Evolutionary conservation across 2,329 filamentous ascomycete species (phyloP), one percentile per base, ranked within the genome.

Genomic region (Alternaria sp.): DNA sequence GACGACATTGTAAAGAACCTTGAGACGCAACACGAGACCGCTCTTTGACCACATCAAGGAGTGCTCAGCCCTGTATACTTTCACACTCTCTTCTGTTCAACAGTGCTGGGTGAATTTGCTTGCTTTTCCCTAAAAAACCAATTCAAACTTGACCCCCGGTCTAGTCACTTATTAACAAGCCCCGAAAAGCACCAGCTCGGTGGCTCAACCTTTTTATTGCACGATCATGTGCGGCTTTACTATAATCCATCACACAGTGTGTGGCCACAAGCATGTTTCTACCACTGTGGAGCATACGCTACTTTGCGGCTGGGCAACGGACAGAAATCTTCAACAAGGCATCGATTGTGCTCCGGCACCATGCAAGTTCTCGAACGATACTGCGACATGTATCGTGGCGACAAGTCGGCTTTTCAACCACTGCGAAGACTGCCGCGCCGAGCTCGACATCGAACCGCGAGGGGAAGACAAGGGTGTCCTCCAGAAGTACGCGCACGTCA

Each of bases 181-280:
- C 11, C 9, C 20, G 20, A 28, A n/a, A 47, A 47, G 18, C 30
- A 51, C 32, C 8, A 52, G 24, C 24, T 18, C 20, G 2, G 12
- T 14, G 11, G 11, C n/a, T 32, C 20, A 38, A 42, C 24, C 34
- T n/a, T 5, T 7, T 1, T 39, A 28, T 38, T 5, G n/a, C 18
- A 14, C 38, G 20, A 52, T 14, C 18, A 52, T 52, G 49, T 52
- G 49, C 8, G 38, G 49, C n/a, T 52, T 30, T 20, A n/a, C 49
- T 12, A 38, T 30, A 14, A 4, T 52, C 1, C 12, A 8, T 7
- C 36, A 52, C 49, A 52, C 20, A 16, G 48, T 39, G 38, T 52
- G 49, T 16, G 38, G 49, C 36, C 38, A 52, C n/a, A 11, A 28
- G 11, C n/a, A 20, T 28, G 22, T 32, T 16, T 41, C 38, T 5